Conservation (phyloP, 805 yeast genomes). For the Zygotorulaspora florentina region DNA sequence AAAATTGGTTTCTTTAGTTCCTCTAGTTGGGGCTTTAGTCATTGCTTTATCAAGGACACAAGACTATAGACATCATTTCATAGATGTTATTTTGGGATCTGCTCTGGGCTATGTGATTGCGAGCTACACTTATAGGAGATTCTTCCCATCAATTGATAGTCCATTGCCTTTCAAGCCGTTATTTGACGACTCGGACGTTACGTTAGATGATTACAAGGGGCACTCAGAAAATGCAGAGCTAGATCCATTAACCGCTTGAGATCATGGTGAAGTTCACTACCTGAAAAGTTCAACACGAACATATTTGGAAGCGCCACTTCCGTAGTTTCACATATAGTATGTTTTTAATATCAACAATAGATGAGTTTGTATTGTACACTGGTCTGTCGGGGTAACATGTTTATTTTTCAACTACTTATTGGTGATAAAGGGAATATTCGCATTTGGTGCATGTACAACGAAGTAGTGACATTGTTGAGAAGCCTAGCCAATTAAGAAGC, state of each 20-base stretch:
- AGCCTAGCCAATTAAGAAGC: too few species aligned
- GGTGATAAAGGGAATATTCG: too few species aligned
- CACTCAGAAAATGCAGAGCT: conserved; percentile 24
- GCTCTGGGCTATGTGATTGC: conserved; percentile 61
- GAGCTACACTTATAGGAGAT: conserved; percentile 38
- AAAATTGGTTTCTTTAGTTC: conserved; percentile 47
- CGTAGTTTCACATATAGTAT: too few species aligned
- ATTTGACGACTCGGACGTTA: conserved; percentile 40
- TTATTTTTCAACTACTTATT: too few species aligned
- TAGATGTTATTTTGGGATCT: conserved; percentile 76
- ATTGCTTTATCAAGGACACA: conserved; percentile 84
- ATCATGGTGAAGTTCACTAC: neutral
- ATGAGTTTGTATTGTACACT: neutral
- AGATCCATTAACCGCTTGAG: conserved; percentile 14
- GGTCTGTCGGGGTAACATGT: too few species aligned
- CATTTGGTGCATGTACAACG: too few species aligned
- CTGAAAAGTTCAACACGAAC: neutral
- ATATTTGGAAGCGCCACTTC: too few species aligned
- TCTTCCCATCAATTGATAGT: conserved; percentile 38
- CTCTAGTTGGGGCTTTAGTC: conserved; percentile 62
- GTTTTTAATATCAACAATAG: neutral
- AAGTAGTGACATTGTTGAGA: too few species aligned
- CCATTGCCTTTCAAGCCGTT: conserved; percentile 38
- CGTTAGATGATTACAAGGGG: conserved; percentile 20
- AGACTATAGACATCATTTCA: conserved; percentile 90